Base-by-base conservation (phyloP, 352 stramenopile species). In the Albugo laibachii region DNA sequence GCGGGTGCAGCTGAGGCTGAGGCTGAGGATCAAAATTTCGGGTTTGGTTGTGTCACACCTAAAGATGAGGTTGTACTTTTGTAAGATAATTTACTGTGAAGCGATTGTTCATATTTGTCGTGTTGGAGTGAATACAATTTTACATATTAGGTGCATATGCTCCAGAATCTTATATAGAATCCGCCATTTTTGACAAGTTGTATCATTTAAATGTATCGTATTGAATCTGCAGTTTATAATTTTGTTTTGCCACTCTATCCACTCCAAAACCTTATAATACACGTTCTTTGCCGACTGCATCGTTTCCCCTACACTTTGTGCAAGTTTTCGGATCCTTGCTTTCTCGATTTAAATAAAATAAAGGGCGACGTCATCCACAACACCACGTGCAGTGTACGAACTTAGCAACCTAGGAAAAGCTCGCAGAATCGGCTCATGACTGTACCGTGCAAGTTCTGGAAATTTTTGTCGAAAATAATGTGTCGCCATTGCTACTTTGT, bases 1-100 rank as follows among this genome's bases (percentile, higher is more conserved):
- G 55, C 63, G 15, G 3, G 63, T 61, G 20, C 56, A 53, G 52
- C 37, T 39, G 48, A 47, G n/a, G 13, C n/a, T 20, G 56, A 41
- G 1, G 51, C 71, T 13, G 69, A 78, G 19, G 60, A 63, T 58
- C 80, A 83, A 56, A 67, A 62, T 18, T 46, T 40, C 20, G 68
- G 64, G 21, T 61, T 24, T 24, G 38, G 19, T 19, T 43, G 73
- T 50, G 75, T 86, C 55, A 86, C 73, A 53, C 73, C 73, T 38
- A 86, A 86, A 61, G 73, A 86, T 55, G 73, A 82, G 48, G 70
- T 86, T 56, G 53, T 86, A 49, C 63, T 86, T 54, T 62, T 86
- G 50, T 86, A 86, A 79, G 59, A 69, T 78, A 77, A 31, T 31
- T 31, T 31, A 31, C 24, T 31, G 24, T 31, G 24, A 31, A 31